Evolutionary conservation across 2,329 filamentous ascomycete species (phyloP).

Genomic region (Podosphaera aphanis): DNA sequence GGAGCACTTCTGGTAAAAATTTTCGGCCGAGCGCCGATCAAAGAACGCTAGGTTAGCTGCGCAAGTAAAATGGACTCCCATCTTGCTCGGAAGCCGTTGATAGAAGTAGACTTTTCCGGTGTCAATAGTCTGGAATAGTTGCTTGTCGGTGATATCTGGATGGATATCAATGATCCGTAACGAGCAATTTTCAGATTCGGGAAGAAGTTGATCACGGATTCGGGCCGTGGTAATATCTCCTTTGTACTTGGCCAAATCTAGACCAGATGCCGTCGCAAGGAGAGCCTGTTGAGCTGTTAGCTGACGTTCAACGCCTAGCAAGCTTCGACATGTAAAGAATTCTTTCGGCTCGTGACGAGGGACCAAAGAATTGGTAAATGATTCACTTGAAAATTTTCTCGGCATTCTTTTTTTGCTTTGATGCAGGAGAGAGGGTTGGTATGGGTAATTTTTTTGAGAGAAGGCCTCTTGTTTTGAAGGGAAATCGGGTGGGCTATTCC

Average conservation of each 20-base stretch:
- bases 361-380: not conserved
- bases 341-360: not conserved
- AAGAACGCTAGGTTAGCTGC: conserved; percentile 1
- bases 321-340: not conserved
- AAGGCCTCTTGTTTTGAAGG: no score
- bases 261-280: not conserved
- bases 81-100: not conserved
- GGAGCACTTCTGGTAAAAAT: not conserved
- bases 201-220: not conserved
- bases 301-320: not conserved
- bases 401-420: not conserved
- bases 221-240: not conserved
- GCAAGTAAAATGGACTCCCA: not conserved
- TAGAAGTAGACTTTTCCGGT: conserved; percentile 1
- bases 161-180: conserved; percentile 1
- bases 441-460: no score
- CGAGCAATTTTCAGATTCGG: conserved; percentile 1
- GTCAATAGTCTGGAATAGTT: not conserved
- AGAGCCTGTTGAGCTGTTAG: not conserved
- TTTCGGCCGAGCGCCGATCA: not conserved
- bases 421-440: no score
- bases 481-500: not conserved
- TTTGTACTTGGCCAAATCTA: not conserved
- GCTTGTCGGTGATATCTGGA: not conserved
- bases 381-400: not conserved